Percentiles rank a stretch among this genome's conserved stretches.
Evolutionary conservation across 352 stramenopile genomes (phyloP).

Genomic region (Globisporangium emineosum): DNA sequence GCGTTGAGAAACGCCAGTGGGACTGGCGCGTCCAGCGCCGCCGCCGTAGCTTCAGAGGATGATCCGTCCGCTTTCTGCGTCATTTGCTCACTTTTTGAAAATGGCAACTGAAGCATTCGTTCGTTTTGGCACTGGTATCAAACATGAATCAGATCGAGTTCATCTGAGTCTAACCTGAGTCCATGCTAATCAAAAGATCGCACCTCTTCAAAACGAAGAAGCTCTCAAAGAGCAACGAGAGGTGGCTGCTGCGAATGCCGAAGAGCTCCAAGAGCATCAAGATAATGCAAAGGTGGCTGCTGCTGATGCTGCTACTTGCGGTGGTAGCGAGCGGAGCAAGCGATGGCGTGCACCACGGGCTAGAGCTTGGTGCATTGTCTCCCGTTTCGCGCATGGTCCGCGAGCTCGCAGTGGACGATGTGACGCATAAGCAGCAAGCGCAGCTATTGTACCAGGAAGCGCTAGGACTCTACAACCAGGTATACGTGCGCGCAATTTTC

Average conservation of each 20-base stretch:
- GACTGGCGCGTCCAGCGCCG: conserved; percentile 5
- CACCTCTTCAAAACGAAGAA: not conserved
- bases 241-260: not conserved
- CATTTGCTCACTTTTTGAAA: not conserved
- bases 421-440: not conserved
- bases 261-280: not conserved
- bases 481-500: not conserved
- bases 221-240: not conserved
- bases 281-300: not conserved
- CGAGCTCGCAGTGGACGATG: not conserved
- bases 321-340: not conserved
- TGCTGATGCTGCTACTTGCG: not conserved
- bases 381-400: not conserved
- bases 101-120: not conserved
- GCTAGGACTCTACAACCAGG: not conserved
- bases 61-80: not conserved
- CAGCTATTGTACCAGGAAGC: conserved; percentile 4
- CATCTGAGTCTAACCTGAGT: too few relatives aligned
- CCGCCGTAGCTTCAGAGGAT: not conserved
- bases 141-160: not conserved
- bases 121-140: not conserved
- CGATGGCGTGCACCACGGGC: not conserved
- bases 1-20: conserved; percentile 7
- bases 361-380: not conserved
- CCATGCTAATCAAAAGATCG: conserved; percentile 10